Evolutionary conservation across 2,329 filamentous ascomycete genomes (phyloP), one percentile per base, ranked within the genome.

Genomic region (Aspergillus sp.): DNA sequence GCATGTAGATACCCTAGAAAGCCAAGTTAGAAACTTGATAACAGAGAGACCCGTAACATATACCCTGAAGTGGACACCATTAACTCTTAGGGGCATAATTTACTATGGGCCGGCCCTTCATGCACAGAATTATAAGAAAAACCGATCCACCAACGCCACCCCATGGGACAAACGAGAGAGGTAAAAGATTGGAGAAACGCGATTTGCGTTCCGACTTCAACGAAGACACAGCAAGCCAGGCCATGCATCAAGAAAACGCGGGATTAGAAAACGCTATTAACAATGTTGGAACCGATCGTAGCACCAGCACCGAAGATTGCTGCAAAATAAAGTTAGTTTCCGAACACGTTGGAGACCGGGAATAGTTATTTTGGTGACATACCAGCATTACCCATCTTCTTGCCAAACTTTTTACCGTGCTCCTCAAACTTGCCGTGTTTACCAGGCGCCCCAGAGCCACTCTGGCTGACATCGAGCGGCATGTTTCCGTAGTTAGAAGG

Each of bases 291-390:
- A 71, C 93, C 93, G 63, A 96, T 89, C 1, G 91, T 95, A 49
- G 93, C 93, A 75, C 93, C 93, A 48, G 93, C 93, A 74, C 93
- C 93, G 68, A 96, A 96, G 65, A 97, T 91, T 27, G 92, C 91
- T 45, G 83, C 82, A 67, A 27, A 51, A 30, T 6, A 51, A 8
- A 19, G 57, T 73, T 60, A 72, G 68, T 53, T 54, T 27, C n/a
- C 15, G 3, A 19, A 27, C 44, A n/a, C 24, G 5, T 44, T 34
- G 24, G 20, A 45, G 53, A 15, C 15, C 3, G n/a, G n/a, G 12
- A 7, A 22, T 5, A 40, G 7, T 44, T 44, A 12, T 15, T n/a
- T 19, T 37, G 20, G 44, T 40, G 61, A 74, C 75, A 56, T 75
- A 76, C 78, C 77, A 55, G 86, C 86, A 73, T 88, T 88, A 34